Base-by-base conservation (phyloP, 2,329 filamentous ascomycete genomes). In the Trichoderma sp. region DNA sequence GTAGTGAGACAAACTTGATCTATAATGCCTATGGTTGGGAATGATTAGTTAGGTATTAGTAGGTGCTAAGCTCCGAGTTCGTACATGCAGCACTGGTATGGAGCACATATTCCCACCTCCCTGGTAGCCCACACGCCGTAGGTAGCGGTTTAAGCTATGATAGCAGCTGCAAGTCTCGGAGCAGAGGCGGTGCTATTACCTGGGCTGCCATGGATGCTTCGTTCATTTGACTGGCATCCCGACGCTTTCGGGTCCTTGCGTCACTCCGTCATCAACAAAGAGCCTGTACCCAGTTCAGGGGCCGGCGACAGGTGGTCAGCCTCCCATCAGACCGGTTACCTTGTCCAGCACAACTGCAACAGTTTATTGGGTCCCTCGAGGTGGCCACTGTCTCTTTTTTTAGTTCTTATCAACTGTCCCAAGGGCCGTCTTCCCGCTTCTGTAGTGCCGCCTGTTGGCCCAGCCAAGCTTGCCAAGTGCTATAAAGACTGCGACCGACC, bases 211-310 rank as follows among this genome's bases (percentile, higher is more conserved):
- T 63, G 39, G n/a, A n/a, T n/a, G n/a, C n/a, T n/a, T n/a, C n/a
- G 34, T 48, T 29, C 19, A n/a, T 53, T 53, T 45, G 29, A 39
- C 9, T 53, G 19, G 34, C 10, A 42, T 45, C 61, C 48, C 27
- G 48, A 64, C 37, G 61, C 61, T 63, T 48, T 50, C 32, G 57
- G 58, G 56, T 42, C 66, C 66, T 64, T 64, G 66, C 66, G 66
- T 68, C 66, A 68, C 66, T 58, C 66, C 66, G 48, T 52, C 57
- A 63, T 67, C 52, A 63, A 64, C 13, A 52, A 39, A 32, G 8
- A 17, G 45, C 32, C n/a, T 37, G 27, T 63, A 56, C 61, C 52
- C 52, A 68, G 39, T 50, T 64, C 34, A 68, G 65, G 65, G 65
- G 65, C 58, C 37, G 35, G 27, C 56, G 29, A 50, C 54, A 58